Evolutionary conservation across 495 filamentous ascomycete species (phyloP), one percentile per base, ranked within the genome.

Genomic region (Penicillium ucsense): DNA sequence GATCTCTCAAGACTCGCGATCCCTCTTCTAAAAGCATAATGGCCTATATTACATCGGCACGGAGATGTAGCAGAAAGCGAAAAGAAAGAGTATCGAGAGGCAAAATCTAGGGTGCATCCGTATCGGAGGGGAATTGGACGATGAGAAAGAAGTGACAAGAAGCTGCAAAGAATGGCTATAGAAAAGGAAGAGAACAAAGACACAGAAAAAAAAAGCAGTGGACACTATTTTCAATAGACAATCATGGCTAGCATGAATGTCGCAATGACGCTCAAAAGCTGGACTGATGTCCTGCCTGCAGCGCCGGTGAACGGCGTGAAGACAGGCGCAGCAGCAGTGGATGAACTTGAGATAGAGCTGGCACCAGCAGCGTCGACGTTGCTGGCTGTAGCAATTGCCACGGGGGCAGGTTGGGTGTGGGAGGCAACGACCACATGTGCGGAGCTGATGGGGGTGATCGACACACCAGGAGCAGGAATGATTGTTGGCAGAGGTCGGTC

Each of bases 251-350:
- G 8, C 6, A 45, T 45, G 6, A 63, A 31, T 20, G 51, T 55
- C 12, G 49, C 53, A 20, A 57, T 35, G 9, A 63, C 12, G 6
- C 47, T 40, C 3, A 57, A 42, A 11, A 55, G 40, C 39, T 57
- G 49, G 3, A 59, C n/a, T n/a, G 55, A 58, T 29, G 62, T 27
- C 41, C 48, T 59, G 41, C 47, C 52, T 3, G 58, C 66, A 28
- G 50, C 54, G 7, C 60, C 60, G 6, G 66, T 69, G 45, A 20
- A 20, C 20, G 20, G 20, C 20, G 20, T 20, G 20, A 65, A 67
- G 10, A 63, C 43, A 6, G 64, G 52, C 36, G 42, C 50, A 9
- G 38, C 32, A 11, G 56, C 57, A 11, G 46, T 49, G 10, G 55
- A 53, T 3, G 64, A 50, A 10, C 28, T 43, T 11, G 46, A 36